Evolutionary conservation across 441 rosid genomes (phyloP).

Genomic region (Oxalis stricta): DNA sequence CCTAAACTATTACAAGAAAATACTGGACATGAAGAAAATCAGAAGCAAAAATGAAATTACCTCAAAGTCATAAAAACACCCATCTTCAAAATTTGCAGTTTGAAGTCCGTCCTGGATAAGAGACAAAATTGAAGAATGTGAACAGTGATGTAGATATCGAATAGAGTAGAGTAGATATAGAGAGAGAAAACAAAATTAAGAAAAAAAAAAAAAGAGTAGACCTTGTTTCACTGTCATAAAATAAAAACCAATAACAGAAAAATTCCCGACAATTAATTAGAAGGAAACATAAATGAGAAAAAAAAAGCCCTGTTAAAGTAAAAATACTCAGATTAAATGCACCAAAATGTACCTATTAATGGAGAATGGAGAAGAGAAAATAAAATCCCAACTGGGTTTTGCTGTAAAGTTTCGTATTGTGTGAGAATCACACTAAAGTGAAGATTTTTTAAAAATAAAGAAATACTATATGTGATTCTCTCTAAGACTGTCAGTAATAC

Average conservation of each 20-base stretch:
- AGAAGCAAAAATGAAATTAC: slow-evolving; percentile 14
- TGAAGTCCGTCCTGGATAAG: slow-evolving; percentile 15
- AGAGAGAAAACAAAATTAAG: slow-evolving; percentile 15
- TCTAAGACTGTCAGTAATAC: too few relatives aligned
- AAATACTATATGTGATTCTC: too few relatives aligned
- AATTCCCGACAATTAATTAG: not conserved
- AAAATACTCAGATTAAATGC: too few relatives aligned
- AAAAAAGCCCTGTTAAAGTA: too few relatives aligned
- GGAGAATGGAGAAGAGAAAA: too few relatives aligned
- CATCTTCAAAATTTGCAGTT: slow-evolving; percentile 17
- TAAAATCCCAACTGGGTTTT: too few relatives aligned
- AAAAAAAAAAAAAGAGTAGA: slow-evolving; percentile 26
- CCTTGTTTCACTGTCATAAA: slow-evolving; percentile 26
- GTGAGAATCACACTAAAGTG: too few relatives aligned
- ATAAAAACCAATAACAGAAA: not conserved
- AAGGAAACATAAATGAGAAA: too few relatives aligned
- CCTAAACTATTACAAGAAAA: slow-evolving; percentile 15
- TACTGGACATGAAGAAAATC: slow-evolving; percentile 1
- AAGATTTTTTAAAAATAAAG: too few relatives aligned
- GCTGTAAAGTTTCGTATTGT: too few relatives aligned
- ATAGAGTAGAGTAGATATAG: slow-evolving; percentile 23
- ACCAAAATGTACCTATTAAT: too few relatives aligned
- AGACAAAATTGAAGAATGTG: slow-evolving; percentile 31
- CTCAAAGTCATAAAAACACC: slow-evolving; percentile 16
- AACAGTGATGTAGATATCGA: slow-evolving; percentile 13